Evolutionary conservation across 1,139 yeast genomes (phyloP).

Genomic region (Tardiomyces digboiensis): DNA sequence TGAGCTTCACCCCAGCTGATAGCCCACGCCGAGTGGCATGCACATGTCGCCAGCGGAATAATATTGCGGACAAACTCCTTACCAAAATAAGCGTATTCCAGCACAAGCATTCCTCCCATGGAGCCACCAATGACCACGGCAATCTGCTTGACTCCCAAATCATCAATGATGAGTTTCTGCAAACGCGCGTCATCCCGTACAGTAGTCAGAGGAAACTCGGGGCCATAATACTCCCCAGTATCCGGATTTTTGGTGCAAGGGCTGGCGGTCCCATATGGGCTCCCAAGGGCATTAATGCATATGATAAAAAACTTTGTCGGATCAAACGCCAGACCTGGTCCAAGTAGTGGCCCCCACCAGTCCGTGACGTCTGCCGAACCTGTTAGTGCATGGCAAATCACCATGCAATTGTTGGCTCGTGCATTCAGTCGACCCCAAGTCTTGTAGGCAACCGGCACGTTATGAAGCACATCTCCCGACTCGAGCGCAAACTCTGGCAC

Average conservation of each 20-base stretch:
- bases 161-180: slow-evolving; percentile 67
- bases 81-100: slow-evolving; percentile 79
- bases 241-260: slow-evolving; percentile 71
- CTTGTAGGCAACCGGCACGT: slow-evolving; percentile 91
- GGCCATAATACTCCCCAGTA: slow-evolving; percentile 71
- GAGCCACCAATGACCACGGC: slow-evolving; percentile 95
- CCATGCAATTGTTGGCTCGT: slow-evolving; percentile 60
- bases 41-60: slow-evolving; percentile 88
- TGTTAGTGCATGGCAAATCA: slow-evolving; percentile 90
- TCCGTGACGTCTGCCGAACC: slow-evolving; percentile 94
- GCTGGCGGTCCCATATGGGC: slow-evolving; percentile 94
- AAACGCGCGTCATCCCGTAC: slow-evolving; percentile 81
- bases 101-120: slow-evolving; percentile 98
- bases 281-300: slow-evolving; percentile 85
- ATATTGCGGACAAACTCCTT: slow-evolving; percentile 57
- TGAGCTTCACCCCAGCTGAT: slow-evolving; percentile 99
- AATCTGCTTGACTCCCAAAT: slow-evolving; percentile 58
- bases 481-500: slow-evolving; percentile 73
- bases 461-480: slow-evolving; percentile 62
- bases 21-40: slow-evolving; percentile 97
- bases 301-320: slow-evolving; percentile 78
- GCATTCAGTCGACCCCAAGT: slow-evolving; percentile 85
- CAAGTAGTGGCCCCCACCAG: slow-evolving; percentile 97
- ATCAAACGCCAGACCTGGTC: slow-evolving; percentile 82
- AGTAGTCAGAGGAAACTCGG: slow-evolving; percentile 89